Evolutionary conservation across 257 asterid genomes (phyloP).

Genomic region (Solanum habrochaites): DNA sequence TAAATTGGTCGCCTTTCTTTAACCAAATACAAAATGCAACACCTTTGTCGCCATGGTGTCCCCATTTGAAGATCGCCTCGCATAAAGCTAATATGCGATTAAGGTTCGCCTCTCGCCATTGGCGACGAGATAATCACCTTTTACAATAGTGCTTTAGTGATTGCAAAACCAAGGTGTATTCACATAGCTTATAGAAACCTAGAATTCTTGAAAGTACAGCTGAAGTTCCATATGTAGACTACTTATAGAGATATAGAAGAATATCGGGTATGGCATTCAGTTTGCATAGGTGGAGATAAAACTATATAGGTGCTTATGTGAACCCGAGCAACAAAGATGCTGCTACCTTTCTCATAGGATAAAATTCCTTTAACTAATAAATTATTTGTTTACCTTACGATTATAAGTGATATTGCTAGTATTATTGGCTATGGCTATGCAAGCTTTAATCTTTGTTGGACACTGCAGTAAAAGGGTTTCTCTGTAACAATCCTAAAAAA

Average conservation of each 20-base stretch:
- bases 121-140: not conserved
- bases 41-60: no score
- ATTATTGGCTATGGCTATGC: not conserved
- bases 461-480: not conserved
- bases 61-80: no score
- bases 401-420: not conserved
- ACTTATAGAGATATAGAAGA: not conserved
- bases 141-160: not conserved
- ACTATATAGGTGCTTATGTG: not conserved
- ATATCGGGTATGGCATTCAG: not conserved
- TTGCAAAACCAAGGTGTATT: not conserved
- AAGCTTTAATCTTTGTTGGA: not conserved
- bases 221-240: not conserved
- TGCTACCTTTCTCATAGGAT: not conserved
- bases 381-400: not conserved
- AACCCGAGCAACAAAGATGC: not conserved
- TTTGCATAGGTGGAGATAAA: not conserved
- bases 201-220: not conserved
- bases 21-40: no score
- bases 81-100: not conserved
- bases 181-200: not conserved
- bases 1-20: not conserved
- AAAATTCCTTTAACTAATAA: not conserved
- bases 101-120: not conserved
- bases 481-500: no score